Evolutionary conservation across 2,329 filamentous ascomycete species (phyloP), one percentile per base, ranked within the genome.

Genomic region (Colletotrichum acutatum): DNA sequence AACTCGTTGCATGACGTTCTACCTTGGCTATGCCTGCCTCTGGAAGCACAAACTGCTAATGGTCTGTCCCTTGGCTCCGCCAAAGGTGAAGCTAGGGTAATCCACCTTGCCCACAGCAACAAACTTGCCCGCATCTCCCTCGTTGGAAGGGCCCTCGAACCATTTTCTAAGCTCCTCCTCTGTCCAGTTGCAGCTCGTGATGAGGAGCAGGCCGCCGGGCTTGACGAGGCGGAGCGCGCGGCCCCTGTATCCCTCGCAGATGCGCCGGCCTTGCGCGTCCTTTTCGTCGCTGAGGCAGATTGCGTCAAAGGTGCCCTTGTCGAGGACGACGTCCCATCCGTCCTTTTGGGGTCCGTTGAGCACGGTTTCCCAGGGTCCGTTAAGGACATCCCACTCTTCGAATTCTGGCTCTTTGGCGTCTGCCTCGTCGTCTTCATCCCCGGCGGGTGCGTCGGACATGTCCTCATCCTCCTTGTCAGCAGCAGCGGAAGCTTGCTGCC

Each of bases 121-220:
- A 76, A 97, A 87, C 62, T 85, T 79, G 71, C 82, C 81, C 74
- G 5, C 79, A 77, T 61, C 81, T 26, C 62, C 69, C 34, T 74
- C 77, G 60, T 76, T 77, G 32, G 76, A 78, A 26, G 76, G 82
- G 3, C 82, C 85, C 63, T 88, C 90, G 80, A 98, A 97, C 95
- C 96, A 98, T 19, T 83, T 84, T 73, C 88, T 86, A 78, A 99
- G 83, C 85, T 99, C 97, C 53, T 91, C 89, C 84, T 97, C 95
- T 1, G 96, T 98, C 97, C 97, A 99, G 84, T 99, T 99, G 82
- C 97, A 99, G 82, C 95, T 98, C 67, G 97, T 98, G 66, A 99
- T 90, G 72, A 98, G 83, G 77, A 98, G 89, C 28, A 94, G 86
- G 0, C 94, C 94, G 1, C 92, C 92, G 1, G 83, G 84, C 77